Evolutionary conservation across 257 asterid species (phyloP).

Genomic region (Buddleja alternifolia): DNA sequence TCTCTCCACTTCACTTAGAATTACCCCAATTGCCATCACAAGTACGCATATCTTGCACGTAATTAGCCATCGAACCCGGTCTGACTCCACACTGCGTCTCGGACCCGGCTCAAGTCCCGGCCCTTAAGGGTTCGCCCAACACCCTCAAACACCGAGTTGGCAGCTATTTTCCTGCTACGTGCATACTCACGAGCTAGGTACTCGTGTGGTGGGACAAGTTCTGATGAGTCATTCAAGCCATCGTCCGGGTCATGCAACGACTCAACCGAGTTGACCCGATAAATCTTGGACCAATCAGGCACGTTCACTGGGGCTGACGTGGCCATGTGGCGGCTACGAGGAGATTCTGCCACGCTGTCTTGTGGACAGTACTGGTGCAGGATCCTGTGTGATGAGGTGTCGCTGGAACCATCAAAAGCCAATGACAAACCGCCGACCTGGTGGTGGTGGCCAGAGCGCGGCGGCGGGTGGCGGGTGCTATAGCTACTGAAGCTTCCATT

Average conservation of each 20-base stretch:
- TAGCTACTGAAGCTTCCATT: slow-evolving; percentile 36
- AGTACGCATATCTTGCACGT: neutral
- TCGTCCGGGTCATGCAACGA: slow-evolving; percentile 60
- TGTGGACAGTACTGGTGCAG: slow-evolving; percentile 58
- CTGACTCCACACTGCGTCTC: slow-evolving; percentile 95
- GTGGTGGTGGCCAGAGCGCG: slow-evolving; percentile 35
- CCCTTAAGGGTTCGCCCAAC: slow-evolving; percentile 91
- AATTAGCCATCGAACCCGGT: slow-evolving; percentile 80
- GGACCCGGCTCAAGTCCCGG: slow-evolving; percentile 82
- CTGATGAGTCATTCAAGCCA: slow-evolving; percentile 40
- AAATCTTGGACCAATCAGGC: slow-evolving; percentile 83
- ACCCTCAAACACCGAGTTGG: slow-evolving; percentile 76
- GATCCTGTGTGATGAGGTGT: slow-evolving; percentile 50
- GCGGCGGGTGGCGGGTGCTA: slow-evolving; percentile 36
- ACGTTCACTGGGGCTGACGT: slow-evolving; percentile 77
- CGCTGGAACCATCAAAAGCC: slow-evolving; percentile 60
- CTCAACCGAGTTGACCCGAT: slow-evolving; percentile 69
- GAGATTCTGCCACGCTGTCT: slow-evolving; percentile 38
- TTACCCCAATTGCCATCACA: neutral
- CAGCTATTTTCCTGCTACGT: slow-evolving; percentile 48
- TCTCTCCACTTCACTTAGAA: too few species aligned
- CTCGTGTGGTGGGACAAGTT: slow-evolving; percentile 82
- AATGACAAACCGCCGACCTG: slow-evolving; percentile 66
- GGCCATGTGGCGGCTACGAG: slow-evolving; percentile 62
- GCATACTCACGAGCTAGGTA: slow-evolving; percentile 69